These are phyloP conservation scores for Mesembryanthemum crystallinum DNA, from an alignment of 148 eudicot genomes.

Conservation along the genomic window DNA sequence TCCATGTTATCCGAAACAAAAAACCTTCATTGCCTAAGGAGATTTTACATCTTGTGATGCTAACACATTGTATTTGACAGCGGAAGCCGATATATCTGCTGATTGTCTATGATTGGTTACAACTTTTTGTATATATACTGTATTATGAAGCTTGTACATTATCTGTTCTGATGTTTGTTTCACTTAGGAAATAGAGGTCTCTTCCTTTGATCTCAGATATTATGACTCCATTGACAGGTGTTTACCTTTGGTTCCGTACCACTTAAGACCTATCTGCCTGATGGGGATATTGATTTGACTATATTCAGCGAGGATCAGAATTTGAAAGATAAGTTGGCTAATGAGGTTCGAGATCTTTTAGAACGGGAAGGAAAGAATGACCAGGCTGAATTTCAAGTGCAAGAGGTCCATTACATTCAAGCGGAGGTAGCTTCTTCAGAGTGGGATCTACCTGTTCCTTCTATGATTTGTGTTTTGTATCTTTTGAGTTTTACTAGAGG, in stretches of 20 bases:
- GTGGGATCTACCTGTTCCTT: not conserved
- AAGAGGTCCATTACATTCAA: constrained; percentile 90
- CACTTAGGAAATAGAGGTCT: not conserved
- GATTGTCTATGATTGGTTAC: constrained; percentile 5
- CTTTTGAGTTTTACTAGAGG: constrained; percentile 1
- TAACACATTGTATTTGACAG: not conserved
- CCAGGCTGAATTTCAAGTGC: constrained; percentile 74
- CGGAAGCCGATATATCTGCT: constrained; percentile 4
- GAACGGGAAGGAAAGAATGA: constrained; percentile 69
- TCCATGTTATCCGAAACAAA: too few relatives aligned
- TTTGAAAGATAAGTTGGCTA: constrained; percentile 70
- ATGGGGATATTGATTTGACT: constrained; percentile 90
- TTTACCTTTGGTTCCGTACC: constrained; percentile 94
- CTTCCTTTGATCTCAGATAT: constrained; percentile 15
- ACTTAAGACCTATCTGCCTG: constrained; percentile 88
- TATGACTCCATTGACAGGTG: constrained; percentile 45
- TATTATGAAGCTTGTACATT: not conserved
- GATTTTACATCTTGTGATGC: not conserved
- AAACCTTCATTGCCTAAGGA: not conserved
- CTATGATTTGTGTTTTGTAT: constrained; percentile 4
- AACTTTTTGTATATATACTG: not conserved
- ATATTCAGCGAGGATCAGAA: constrained; percentile 57
- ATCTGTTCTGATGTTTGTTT: constrained; percentile 1
- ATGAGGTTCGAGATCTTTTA: constrained; percentile 63
- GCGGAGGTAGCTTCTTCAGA: constrained; percentile 65